Base-by-base conservation (phyloP, 805 yeast species). In the Saitoella complicata region DNA sequence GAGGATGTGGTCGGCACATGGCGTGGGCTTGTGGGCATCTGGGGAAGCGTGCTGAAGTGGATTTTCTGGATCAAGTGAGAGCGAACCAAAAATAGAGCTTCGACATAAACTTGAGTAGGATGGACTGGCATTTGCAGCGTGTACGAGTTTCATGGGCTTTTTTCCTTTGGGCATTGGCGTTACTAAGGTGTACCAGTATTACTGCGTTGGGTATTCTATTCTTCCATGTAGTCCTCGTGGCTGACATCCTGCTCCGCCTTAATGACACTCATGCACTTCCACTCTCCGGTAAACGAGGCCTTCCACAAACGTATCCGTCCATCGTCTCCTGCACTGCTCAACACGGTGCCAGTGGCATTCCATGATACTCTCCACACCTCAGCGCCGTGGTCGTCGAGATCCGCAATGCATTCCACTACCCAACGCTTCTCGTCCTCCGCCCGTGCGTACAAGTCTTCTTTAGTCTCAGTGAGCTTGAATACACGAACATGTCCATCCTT, bases 291-390 rank as follows among this genome's bases (percentile, higher is more conserved):
- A 58, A 81, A 84, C 34, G 83, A 76, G 29, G 94, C 73, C 62
- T 88, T 91, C 94, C 97, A 91, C 51, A 91, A 69, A 53, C 95
- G 68, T 5, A 88, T 78, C 51, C 79, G 77, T 3, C 96, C 96
- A 58, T 91, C 97, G 57, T 87, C 96, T 12, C 98, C 97, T 5
- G 96, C 85, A 40, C 91, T 79, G 52, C 95, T 81, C 49, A 91
- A 64, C 5, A 91, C 78, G 0, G 97, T 84, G 5, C 97, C 97
- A 0, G 97, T 84, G 39, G 79, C 61, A 59, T 91, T 91, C 97
- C 98, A 91, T 31, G 82, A 73, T 1, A 91, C 97, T 37, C 87
- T 73, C 98, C 99, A 91, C 1, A 91, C 95, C 61, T 91, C 94
- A 45, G 81, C 79, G 48, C 75, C 72, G 58, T 84, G 94, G 57